Percentiles rank a stretch among this genome's conserved stretches.
phyloP scores from a whole-genome alignment of 495 filamentous ascomycete species.

The Penicillium fimorum region DNA sequence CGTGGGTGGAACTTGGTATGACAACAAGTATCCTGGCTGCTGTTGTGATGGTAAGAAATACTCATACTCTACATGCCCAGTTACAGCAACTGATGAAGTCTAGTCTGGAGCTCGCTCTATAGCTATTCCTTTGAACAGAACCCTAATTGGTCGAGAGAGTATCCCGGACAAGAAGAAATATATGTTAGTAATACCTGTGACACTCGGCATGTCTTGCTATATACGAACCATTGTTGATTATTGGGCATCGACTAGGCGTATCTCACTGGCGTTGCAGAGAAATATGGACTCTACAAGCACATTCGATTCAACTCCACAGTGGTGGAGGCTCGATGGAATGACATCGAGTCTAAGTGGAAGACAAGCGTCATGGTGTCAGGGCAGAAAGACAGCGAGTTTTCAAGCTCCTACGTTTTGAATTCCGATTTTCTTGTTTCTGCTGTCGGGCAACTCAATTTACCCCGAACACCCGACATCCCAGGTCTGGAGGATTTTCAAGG shows the following conservation, averaged over 20 bases:
- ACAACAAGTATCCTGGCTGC: slow-evolving; percentile 54
- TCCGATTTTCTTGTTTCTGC: slow-evolving; percentile 63
- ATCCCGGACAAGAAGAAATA: slow-evolving; percentile 64
- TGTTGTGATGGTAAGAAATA: slow-evolving; percentile 49
- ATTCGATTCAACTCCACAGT: slow-evolving; percentile 56
- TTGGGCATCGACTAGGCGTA: slow-evolving; percentile 42
- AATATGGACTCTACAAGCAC: slow-evolving; percentile 56
- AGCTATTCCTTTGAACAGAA: slow-evolving; percentile 68
- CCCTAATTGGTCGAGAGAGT: slow-evolving; percentile 61
- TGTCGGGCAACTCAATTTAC: slow-evolving; percentile 62
- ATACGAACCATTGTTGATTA: not conserved
- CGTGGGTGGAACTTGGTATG: slow-evolving; percentile 57
- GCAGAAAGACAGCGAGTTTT: slow-evolving; percentile 48
- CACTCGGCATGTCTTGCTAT: not conserved
- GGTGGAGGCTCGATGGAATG: slow-evolving; percentile 57
- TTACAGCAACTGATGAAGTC: slow-evolving; percentile 5
- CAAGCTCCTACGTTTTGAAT: slow-evolving; percentile 40
- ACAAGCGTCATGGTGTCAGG: slow-evolving; percentile 41
- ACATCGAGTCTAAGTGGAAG: slow-evolving; percentile 54
- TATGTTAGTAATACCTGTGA: slow-evolving; percentile 37
- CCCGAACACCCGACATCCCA: slow-evolving; percentile 56
- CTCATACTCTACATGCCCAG: not conserved
- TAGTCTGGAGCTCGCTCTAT: slow-evolving; percentile 53
- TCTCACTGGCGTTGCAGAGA: slow-evolving; percentile 56
- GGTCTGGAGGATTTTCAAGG: slow-evolving; percentile 58